Percentiles rank a stretch among this genome's conserved stretches.
Conservation (phyloP, 805 yeast species). For the Myxozyma udenii region DNA sequence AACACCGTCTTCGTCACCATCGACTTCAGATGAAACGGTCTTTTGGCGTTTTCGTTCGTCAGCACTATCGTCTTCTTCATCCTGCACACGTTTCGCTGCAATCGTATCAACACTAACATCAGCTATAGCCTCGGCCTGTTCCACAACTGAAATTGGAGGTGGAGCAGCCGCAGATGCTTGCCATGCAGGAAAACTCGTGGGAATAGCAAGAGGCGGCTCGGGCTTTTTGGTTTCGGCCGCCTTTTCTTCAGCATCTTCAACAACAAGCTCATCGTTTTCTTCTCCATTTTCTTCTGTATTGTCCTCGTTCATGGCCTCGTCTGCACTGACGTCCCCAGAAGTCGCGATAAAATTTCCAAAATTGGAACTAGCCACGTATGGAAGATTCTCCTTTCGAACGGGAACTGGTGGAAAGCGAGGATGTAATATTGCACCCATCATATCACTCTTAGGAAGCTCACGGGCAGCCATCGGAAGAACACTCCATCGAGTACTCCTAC, state of each 20-base stretch:
- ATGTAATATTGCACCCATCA: conserved; percentile 15
- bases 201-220: too few species aligned
- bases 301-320: conserved; percentile 19
- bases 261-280: conserved; percentile 12
- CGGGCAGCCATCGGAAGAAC: conserved; percentile 22
- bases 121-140: conserved; percentile 13
- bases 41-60: conserved; percentile 5
- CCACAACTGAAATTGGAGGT: too few species aligned
- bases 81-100: conserved; percentile 1
- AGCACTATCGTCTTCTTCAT: neutral
- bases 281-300: conserved; percentile 38
- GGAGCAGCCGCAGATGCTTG: too few species aligned
- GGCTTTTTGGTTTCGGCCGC: too few species aligned
- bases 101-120: conserved; percentile 1
- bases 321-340: conserved; percentile 5
- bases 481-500: conserved; percentile 20
- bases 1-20: conserved; percentile 1
- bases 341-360: too few species aligned
- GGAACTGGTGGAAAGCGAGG: conserved; percentile 28
- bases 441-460: conserved; percentile 5
- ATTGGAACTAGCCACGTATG: neutral
- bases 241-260: conserved; percentile 3
- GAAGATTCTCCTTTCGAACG: conserved; percentile 12
- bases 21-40: neutral
- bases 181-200: too few species aligned